phyloP scores from a whole-genome alignment of 305 asterid species.

The Euphrasia arctica region DNA sequence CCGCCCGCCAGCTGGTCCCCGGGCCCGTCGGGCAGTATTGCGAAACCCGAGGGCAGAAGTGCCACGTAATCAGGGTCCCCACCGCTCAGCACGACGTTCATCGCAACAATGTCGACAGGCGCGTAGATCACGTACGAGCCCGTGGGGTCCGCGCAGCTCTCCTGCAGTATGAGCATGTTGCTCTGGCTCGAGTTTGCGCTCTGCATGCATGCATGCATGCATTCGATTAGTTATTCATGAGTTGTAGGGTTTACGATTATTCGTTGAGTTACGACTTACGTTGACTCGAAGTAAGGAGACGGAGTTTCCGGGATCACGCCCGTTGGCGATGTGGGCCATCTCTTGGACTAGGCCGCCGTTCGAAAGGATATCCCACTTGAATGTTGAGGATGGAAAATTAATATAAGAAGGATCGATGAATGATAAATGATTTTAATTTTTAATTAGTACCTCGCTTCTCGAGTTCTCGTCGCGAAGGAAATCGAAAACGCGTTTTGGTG shows the following conservation, averaged over 20 bases:
- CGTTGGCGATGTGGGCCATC: conserved; percentile 82
- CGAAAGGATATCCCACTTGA: conserved; percentile 83
- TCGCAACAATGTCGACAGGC: conserved; percentile 66
- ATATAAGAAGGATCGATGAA: too few species aligned
- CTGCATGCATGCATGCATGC: conserved; percentile 36
- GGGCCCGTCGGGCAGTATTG: conserved; percentile 76
- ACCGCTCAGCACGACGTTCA: conserved; percentile 73
- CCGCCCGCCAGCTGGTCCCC: conserved; percentile 22
- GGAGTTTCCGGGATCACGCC: conserved; percentile 72
- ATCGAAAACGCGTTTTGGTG: conserved; percentile 63
- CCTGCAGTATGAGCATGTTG: conserved; percentile 76
- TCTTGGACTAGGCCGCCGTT: conserved; percentile 83
- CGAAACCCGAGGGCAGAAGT: conserved; percentile 76
- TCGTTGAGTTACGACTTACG: too few species aligned
- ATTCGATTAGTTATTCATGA: background rate
- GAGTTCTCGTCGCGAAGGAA: conserved; percentile 71
- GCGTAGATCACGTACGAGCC: conserved; percentile 78
- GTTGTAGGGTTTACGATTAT: too few species aligned
- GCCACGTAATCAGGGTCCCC: conserved; percentile 88
- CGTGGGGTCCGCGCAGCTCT: conserved; percentile 60
- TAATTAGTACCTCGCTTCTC: conserved; percentile 54
- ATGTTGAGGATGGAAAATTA: too few species aligned
- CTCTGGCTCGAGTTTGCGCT: conserved; percentile 77
- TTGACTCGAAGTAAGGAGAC: conserved; percentile 67
- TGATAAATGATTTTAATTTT: background rate